Base-by-base conservation (phyloP, 331 rosid genomes). In the Pyrus hybrid region DNA sequence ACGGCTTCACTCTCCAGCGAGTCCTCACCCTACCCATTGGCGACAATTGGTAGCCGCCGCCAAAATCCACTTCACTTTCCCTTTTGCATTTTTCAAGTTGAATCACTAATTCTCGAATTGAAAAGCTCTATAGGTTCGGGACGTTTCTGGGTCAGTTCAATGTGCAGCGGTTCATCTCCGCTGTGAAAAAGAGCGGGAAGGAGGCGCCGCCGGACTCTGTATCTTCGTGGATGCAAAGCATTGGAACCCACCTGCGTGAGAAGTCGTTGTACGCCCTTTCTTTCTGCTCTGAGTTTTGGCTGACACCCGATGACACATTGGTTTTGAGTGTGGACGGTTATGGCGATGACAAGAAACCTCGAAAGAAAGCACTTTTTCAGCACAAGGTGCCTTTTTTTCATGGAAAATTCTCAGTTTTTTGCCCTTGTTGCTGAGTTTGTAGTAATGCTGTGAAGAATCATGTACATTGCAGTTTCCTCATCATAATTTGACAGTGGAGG, bases 71-170 rank as follows among this genome's bases (percentile, higher is more conserved):
- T 30, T 22, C 33, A 8, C 11, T 33, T 58, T 21, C 4, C 17
- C 7, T 32, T 18, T 60, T 17, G 49, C 30, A 25, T 72, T 37
- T 66, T 22, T 54, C 32, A 53, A 43, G 43, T 51, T 64, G 41
- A 67, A 70, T 60, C 71, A 68, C 58, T 71, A 80, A 77, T 82
- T 80, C 72, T 82, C 62, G 67, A 75, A 54, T 75, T 78, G 68
- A 81, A 58, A 73, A 84, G 85, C 71, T 83, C 69, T 85, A 89
- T 92, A 93, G 98, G 93, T 62, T 84, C 65, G 82, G 72, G 28
- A 76, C 85, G 64, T 75, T 91, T 43, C 82, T 93, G 70, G 98
- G 95, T 62, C 98, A 91, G 85, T 93, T 93, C 91, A 85, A 91
- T 85, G 76, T 90, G 84, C 95, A 93, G 85, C 91, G 82, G 82